A percentile compares a stretch with the other conserved stretches of the same genome.
These are phyloP conservation scores for Oryza rufipogon DNA, from an alignment of 176 grass and related monocot species.

Conservation along the genomic window DNA sequence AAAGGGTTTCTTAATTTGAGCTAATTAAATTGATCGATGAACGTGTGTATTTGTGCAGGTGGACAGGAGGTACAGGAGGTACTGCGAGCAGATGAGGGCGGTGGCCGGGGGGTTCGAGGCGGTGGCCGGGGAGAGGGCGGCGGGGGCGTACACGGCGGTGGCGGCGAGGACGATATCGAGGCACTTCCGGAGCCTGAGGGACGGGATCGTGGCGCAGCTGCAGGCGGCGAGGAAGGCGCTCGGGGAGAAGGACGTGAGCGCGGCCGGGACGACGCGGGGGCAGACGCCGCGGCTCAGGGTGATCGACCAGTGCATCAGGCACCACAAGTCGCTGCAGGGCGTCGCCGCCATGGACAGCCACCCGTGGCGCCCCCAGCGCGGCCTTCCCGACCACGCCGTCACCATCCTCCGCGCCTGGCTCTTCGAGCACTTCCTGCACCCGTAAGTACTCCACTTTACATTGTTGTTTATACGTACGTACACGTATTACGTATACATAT, in stretches of 20 bases:
- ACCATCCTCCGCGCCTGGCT: slow-evolving; percentile 90
- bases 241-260: slow-evolving; percentile 69
- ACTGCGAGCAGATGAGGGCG: slow-evolving; percentile 80
- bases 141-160: slow-evolving; percentile 66
- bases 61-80: slow-evolving; percentile 76
- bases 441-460: slow-evolving; percentile 45
- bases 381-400: slow-evolving; percentile 80
- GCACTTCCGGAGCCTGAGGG: slow-evolving; percentile 79
- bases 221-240: slow-evolving; percentile 57
- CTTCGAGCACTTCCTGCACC: slow-evolving; percentile 94
- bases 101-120: slow-evolving; percentile 73
- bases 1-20: background rate
- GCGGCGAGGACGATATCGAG: slow-evolving; percentile 78
- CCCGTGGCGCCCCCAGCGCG: slow-evolving; percentile 82
- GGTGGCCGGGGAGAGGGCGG: slow-evolving; percentile 65
- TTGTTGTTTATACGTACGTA: no score
- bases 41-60: slow-evolving; percentile 47
- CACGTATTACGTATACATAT: background rate
- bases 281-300: slow-evolving; percentile 77
- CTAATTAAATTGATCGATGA: background rate
- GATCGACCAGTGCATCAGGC: slow-evolving; percentile 86
- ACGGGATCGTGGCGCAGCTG: slow-evolving; percentile 73
- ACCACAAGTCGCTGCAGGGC: slow-evolving; percentile 68
- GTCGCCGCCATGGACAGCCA: slow-evolving; percentile 70
- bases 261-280: slow-evolving; percentile 54